phyloP scores from a whole-genome alignment of 441 rosid genomes.

The Omphalea diandra region DNA sequence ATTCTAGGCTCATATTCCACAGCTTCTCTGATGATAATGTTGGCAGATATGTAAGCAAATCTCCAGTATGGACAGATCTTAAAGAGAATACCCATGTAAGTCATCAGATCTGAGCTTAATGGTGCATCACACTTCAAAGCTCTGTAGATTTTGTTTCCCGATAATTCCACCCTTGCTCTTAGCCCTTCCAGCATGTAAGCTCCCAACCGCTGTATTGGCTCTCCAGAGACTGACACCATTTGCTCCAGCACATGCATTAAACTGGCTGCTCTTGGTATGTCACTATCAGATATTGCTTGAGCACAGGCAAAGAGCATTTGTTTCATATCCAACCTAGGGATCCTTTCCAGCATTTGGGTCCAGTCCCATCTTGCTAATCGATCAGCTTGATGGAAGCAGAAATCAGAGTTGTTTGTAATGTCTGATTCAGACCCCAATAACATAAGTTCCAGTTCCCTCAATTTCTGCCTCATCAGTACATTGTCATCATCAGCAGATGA shows the following conservation, averaged over 20 bases:
- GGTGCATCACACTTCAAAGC: slow-evolving; percentile 55
- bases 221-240: slow-evolving; percentile 63
- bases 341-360: slow-evolving; percentile 35
- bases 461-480: slow-evolving; percentile 43
- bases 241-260: slow-evolving; percentile 54
- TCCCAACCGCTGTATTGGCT: slow-evolving; percentile 55
- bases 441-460: slow-evolving; percentile 53
- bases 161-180: slow-evolving; percentile 58
- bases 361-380: slow-evolving; percentile 29
- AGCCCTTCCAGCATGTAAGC: slow-evolving; percentile 75
- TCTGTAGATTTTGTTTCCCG: slow-evolving; percentile 63
- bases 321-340: slow-evolving; percentile 46
- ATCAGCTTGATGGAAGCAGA: slow-evolving; percentile 41
- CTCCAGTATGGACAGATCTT: slow-evolving; percentile 63
- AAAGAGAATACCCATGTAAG: slow-evolving; percentile 58
- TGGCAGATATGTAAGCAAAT: slow-evolving; percentile 59
- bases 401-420: slow-evolving; percentile 32
- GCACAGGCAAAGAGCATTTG: slow-evolving; percentile 52
- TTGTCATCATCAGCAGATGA: slow-evolving; percentile 41
- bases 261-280: slow-evolving; percentile 36
- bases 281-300: slow-evolving; percentile 38
- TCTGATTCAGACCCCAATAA: slow-evolving; percentile 61
- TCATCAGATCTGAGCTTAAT: slow-evolving; percentile 55
- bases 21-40: slow-evolving; percentile 48
- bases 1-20: slow-evolving; percentile 48